Conservation (phyloP, 305 asterid genomes). For the Plantago coronopus region DNA sequence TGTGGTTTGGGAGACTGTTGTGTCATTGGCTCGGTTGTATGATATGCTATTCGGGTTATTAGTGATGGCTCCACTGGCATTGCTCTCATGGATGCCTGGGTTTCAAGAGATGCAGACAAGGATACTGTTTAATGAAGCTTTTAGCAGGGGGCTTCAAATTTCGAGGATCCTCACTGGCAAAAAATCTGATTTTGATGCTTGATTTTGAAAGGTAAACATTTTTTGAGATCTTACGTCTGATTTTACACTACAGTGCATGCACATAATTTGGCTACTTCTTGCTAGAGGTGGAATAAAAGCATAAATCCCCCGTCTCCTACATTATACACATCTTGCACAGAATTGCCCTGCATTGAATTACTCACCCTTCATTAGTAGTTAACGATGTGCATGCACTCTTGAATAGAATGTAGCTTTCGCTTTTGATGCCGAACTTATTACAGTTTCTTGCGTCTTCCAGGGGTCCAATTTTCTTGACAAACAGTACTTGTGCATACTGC, state of each 20-base stretch:
- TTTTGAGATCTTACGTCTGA: neutral
- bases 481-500: constrained; percentile 18
- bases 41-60: constrained; percentile 81
- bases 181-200: constrained; percentile 39
- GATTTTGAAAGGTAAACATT: constrained; percentile 49
- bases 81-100: constrained; percentile 97
- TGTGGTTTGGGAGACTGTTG: constrained; percentile 84
- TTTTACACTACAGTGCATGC: neutral
- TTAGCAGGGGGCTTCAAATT: constrained; percentile 94
- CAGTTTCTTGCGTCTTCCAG: constrained; percentile 22
- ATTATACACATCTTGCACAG: too few species aligned
- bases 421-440: constrained; percentile 12
- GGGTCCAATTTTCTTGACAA: constrained; percentile 16
- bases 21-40: constrained; percentile 80
- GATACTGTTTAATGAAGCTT: constrained; percentile 89
- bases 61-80: constrained; percentile 83
- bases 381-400: too few species aligned
- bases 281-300: too few species aligned
- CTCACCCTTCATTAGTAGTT: too few species aligned
- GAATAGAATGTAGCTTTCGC: neutral
- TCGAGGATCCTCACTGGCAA: constrained; percentile 86
- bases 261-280: too few species aligned
- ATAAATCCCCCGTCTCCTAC: too few species aligned
- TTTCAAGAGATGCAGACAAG: constrained; percentile 95
- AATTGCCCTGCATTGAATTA: too few species aligned